Base-by-base conservation (phyloP, 2,329 filamentous ascomycete genomes). In the Sarocladiaceae sp. region DNA sequence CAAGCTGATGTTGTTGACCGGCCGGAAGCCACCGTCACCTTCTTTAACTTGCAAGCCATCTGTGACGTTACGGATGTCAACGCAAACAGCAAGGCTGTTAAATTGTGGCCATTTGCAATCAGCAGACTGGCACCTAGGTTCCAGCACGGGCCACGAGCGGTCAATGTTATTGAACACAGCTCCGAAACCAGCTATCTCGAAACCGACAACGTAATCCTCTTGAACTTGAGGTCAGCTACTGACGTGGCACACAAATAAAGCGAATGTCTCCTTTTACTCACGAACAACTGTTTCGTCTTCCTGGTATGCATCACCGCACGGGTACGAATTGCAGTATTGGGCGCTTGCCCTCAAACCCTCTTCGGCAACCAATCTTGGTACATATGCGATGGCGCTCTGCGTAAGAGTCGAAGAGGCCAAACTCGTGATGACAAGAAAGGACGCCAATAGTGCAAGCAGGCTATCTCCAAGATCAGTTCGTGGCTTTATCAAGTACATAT, bases 321-420 rank as follows among this genome's bases (percentile, higher is more conserved):
- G 37, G 15, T 37, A 46, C 8, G 39, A 15, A 11, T 36, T 26
- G 28, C 46, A 42, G 7, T 35, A 26, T 15, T 39, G 17, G 12
- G 12, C 48, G 28, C 11, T 49, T 18, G 35, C 47, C 12, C 22
- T 22, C 31, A 50, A 37, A 13, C 7, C 37, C 4, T 17, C 15
- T 20, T 36, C 47, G 22, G 47, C 33, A 5, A 54, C 17, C 3
- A 36, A 28, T 3, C 52, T 47, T 1, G 50, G 47, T 4, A 39
- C 39, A 3, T 58, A 57, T 8, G 53, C 39, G 11, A 58, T 50
- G 12, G 54, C 52, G 3, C 51, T 57, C 33, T 58, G 56, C 12
- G 56, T 58, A 5, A 58, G 5, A 22, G 53, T 55, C 4, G 56
- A 58, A 2, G 53, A 57, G 1, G 42, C 56, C 6, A 58, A 46